Percentiles rank a stretch among this genome's conserved stretches.
Conservation (phyloP, 192 early-diverging fungal species). For the Dissophora ornata region DNA sequence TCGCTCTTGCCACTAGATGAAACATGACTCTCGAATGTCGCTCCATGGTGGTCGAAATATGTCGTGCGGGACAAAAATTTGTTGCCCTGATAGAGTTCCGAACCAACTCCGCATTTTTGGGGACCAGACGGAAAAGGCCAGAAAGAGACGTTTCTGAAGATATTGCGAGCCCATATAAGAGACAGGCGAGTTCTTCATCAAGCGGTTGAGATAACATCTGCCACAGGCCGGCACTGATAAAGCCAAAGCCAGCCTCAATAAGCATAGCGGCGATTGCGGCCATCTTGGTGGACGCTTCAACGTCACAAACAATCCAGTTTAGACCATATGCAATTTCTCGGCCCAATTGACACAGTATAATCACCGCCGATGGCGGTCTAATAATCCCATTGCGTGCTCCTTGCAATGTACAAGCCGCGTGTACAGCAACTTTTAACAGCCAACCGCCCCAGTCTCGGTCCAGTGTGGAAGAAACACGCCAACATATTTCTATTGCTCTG, state of each 20-base stretch:
- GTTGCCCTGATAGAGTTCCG: not conserved
- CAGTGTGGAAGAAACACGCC: slow-evolving; percentile 6
- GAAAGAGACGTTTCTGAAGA: not conserved
- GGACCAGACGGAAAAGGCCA: not conserved
- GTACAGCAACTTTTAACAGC: slow-evolving; percentile 3
- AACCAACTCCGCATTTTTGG: not conserved
- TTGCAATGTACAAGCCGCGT: slow-evolving; percentile 18
- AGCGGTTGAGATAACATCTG: not conserved
- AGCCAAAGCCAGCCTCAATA: slow-evolving; percentile 6
- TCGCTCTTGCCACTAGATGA: slow-evolving; percentile 7
- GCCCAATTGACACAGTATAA: not conserved
- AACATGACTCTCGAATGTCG: slow-evolving; percentile 1
- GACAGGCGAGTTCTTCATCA: not conserved
- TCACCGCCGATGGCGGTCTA: not conserved
- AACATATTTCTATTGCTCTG: slow-evolving; percentile 1
- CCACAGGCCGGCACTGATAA: slow-evolving; percentile 15
- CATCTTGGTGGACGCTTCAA: not conserved
- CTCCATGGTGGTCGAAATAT: not conserved
- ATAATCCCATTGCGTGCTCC: not conserved
- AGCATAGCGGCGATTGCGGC: slow-evolving; percentile 8
- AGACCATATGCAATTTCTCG: slow-evolving; percentile 13
- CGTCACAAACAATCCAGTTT: not conserved
- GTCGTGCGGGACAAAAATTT: slow-evolving; percentile 16
- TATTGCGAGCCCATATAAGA: not conserved
- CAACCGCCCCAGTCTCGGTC: slow-evolving; percentile 1